Percentiles rank a stretch among this genome's conserved stretches.
Conservation (phyloP, 2,329 filamentous ascomycete genomes). For the Talaromyces atroroseus region DNA sequence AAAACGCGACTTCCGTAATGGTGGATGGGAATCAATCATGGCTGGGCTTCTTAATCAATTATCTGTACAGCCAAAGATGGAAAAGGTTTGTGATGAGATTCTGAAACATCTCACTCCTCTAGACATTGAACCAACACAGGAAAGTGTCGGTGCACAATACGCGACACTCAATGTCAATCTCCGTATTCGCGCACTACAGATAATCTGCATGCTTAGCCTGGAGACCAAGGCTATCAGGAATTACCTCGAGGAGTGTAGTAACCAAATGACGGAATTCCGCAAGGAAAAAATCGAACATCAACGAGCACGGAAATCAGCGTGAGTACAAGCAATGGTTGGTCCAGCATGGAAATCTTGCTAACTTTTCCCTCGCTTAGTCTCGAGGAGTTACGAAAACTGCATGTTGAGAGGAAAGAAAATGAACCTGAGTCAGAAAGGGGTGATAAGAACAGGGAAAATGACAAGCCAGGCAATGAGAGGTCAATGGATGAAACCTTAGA, state of each 20-base stretch:
- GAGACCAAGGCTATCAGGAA: conserved; percentile 80
- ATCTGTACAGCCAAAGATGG: conserved; percentile 66
- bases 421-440: conserved; percentile 43
- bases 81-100: conserved; percentile 70
- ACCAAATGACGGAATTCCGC: conserved; percentile 88
- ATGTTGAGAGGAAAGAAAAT: conserved; percentile 44
- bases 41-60: conserved; percentile 81
- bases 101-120: conserved; percentile 75
- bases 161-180: conserved; percentile 73
- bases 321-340: conserved; percentile 28
- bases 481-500: conserved; percentile 8
- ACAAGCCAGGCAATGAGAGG: conserved; percentile 8
- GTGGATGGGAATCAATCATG: conserved; percentile 87
- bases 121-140: conserved; percentile 65
- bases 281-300: conserved; percentile 96
- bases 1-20: conserved; percentile 77
- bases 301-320: conserved; percentile 62
- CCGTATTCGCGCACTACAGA: conserved; percentile 73
- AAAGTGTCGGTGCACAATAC: conserved; percentile 70
- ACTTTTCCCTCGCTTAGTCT: conserved; percentile 22
- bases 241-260: conserved; percentile 87
- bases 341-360: background rate
- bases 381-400: conserved; percentile 42
- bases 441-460: conserved; percentile 36
- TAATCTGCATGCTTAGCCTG: conserved; percentile 77